Evolutionary conservation across 306 rosid species (phyloP), one percentile per base, ranked within the genome.

Genomic region (Vicia villosa): DNA sequence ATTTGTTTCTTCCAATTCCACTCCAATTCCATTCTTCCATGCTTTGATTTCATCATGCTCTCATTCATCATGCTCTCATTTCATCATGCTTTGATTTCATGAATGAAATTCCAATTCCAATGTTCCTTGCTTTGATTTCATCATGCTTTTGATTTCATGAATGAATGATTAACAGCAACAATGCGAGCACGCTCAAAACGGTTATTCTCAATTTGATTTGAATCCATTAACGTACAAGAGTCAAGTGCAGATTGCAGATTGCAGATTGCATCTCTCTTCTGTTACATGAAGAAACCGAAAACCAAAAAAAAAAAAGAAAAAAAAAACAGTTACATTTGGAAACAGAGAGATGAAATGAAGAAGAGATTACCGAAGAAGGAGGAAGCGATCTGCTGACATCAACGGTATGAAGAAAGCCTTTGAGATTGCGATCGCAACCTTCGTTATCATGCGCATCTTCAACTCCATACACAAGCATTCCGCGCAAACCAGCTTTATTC

Each of bases 391-490:
- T 75, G 82, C 84, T 70, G 16, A 86, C 85, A 22, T 87, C 83
- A 5, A 74, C 75, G 77, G 95, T 89, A 34, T 45, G 79, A 34
- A 95, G 83, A 72, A 95, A 91, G 1, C 84, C 86, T 0, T 66
- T 38, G 4, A 80, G 74, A 65, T 91, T 95, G 5, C 82, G 83
- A 24, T 95, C 92, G 26, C 97, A 91, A 0, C 83, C 80, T 1
- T 73, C 73, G 50, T 89, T 91, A 13, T 89, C 88, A 8, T 63
- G 14, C 7, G 92, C 96, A 13, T 81, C 95, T 79, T 91, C 99
- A 0, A 89, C 77, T 1, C 96, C 86, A 42, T 95, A 95, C 14
- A 80, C 92, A 0, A 91, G 86, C 97, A 95, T 95, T 20, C 92
- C 88, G 1, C 99, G 76, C 6, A 95, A 69, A 0, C 97, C 97